Evolutionary conservation across 805 yeast species (phyloP).

Genomic region (Ogataea kodamae): DNA sequence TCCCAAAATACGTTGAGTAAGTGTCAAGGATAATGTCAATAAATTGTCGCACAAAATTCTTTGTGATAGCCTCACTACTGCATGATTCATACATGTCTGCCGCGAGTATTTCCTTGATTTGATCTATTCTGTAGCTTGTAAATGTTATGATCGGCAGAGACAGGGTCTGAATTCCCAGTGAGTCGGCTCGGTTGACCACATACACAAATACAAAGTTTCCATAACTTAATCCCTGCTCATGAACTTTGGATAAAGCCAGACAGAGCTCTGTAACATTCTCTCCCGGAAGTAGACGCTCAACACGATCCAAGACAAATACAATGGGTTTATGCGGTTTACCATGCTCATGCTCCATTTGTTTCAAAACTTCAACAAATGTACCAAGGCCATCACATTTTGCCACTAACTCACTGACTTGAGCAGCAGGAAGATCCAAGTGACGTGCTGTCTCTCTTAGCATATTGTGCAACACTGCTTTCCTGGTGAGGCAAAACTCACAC

Average conservation of each 20-base stretch:
- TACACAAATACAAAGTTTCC: conserved; percentile 37
- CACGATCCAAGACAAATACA: conserved; percentile 44
- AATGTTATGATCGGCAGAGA: conserved; percentile 42
- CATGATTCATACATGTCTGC: conserved; percentile 12
- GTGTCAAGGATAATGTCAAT: conserved; percentile 44
- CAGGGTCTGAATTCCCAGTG: conserved; percentile 36
- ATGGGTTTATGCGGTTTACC: conserved; percentile 30
- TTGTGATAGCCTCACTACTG: conserved; percentile 12
- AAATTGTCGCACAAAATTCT: conserved; percentile 32
- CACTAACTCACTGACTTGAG: conserved; percentile 17
- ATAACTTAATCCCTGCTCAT: conserved; percentile 37
- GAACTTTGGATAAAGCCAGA: conserved; percentile 39
- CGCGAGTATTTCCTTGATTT: conserved; percentile 37
- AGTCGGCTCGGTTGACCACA: conserved; percentile 39
- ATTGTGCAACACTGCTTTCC: conserved; percentile 39
- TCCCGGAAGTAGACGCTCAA: conserved; percentile 38
- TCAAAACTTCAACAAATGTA: conserved; percentile 39
- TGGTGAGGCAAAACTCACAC: conserved; percentile 45
- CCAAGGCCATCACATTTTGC: conserved; percentile 40
- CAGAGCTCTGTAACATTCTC: conserved; percentile 37
- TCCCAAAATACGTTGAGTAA: conserved; percentile 43
- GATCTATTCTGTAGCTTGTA: conserved; percentile 34
- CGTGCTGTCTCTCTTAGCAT: conserved; percentile 35
- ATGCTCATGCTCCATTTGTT: conserved; percentile 30
- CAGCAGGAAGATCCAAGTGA: conserved; percentile 6